Evolutionary conservation across 345 rosid species (phyloP).

Genomic region (Sonneratia alba): DNA sequence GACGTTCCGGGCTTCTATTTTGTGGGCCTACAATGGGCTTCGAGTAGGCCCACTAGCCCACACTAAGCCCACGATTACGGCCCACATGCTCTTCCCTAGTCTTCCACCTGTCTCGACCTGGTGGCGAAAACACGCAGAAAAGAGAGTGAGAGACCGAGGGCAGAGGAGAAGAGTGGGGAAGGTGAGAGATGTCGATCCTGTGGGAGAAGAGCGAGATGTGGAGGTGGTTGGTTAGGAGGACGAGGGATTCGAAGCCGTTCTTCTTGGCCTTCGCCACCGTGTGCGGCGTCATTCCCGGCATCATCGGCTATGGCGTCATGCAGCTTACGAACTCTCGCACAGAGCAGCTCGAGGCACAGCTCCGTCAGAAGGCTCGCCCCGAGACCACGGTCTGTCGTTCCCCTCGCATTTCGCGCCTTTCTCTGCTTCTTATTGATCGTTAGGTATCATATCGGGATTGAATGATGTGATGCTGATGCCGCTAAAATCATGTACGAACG

Average conservation of each 20-base stretch:
- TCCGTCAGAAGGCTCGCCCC: constrained; percentile 70
- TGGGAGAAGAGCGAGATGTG: constrained; percentile 8
- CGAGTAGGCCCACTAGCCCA: no score
- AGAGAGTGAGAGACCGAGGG: neutral
- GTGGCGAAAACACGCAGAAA: no score
- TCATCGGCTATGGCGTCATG: constrained; percentile 85
- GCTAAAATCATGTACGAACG: neutral
- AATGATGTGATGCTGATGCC: neutral
- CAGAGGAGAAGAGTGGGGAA: neutral
- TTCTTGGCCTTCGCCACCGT: constrained; percentile 78
- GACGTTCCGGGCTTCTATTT: no score
- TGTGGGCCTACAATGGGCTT: no score
- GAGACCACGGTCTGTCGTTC: constrained; percentile 49
- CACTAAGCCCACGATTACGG: no score
- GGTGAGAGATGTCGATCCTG: constrained; percentile 14
- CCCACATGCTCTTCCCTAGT: no score
- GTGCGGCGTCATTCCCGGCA: constrained; percentile 85
- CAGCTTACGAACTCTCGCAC: constrained; percentile 65
- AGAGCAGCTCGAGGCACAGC: constrained; percentile 73
- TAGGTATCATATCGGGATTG: neutral
- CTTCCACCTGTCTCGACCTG: no score
- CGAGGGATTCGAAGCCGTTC: constrained; percentile 78
- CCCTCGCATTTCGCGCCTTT: neutral
- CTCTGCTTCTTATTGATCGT: neutral
- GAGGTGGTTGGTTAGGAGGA: constrained; percentile 27